A percentile compares a stretch with the other conserved stretches of the same genome.
These are phyloP conservation scores for Henckelia pumila DNA, from an alignment of 257 asterid genomes.

Conservation along the genomic window DNA sequence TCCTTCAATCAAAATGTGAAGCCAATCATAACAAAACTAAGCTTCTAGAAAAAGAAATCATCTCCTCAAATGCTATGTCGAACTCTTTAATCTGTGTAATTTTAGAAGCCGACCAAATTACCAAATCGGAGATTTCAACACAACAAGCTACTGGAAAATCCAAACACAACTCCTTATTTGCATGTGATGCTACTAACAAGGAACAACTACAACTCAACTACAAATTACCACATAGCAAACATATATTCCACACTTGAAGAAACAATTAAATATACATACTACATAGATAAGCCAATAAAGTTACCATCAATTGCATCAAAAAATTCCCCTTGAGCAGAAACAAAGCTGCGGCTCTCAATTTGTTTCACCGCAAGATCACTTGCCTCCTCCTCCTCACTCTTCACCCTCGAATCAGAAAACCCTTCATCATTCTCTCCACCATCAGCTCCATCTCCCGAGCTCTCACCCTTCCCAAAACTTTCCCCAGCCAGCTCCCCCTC, in stretches of 20 bases:
- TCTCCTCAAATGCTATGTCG: too few species aligned
- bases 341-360: constrained; percentile 53
- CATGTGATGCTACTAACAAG: neutral
- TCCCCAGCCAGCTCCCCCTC: too few species aligned
- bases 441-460: too few species aligned
- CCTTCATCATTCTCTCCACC: constrained; percentile 35
- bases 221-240: neutral
- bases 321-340: constrained; percentile 62
- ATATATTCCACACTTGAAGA: neutral
- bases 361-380: constrained; percentile 29
- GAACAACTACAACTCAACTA: neutral
- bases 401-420: constrained; percentile 42
- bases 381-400: constrained; percentile 38
- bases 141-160: neutral
- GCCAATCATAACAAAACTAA: too few species aligned
- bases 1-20: too few species aligned
- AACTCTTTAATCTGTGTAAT: too few species aligned
- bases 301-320: constrained; percentile 85
- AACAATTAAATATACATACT: neutral
- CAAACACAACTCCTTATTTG: neutral
- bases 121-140: neutral
- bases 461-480: constrained; percentile 20
- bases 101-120: too few species aligned
- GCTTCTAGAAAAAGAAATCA: too few species aligned
- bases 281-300: neutral